These are phyloP conservation scores for Alternaria ventricosa DNA, from an alignment of 2,329 filamentous ascomycete species.

Conservation along the genomic window DNA sequence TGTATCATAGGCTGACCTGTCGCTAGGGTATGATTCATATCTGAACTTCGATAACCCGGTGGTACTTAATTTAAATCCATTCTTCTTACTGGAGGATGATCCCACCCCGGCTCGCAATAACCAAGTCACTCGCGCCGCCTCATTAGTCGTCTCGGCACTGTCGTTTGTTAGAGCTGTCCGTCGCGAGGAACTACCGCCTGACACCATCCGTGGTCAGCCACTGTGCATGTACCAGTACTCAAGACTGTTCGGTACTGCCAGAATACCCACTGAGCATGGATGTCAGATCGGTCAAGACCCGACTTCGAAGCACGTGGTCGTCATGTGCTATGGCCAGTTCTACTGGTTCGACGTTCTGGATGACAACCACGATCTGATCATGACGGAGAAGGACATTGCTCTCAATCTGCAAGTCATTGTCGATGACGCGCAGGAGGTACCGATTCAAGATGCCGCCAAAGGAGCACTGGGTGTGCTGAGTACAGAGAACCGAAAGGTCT, in stretches of 20 bases:
- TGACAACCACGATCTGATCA: slow-evolving; percentile 92
- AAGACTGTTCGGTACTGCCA: slow-evolving; percentile 89
- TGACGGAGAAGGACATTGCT: slow-evolving; percentile 92
- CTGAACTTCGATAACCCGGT: slow-evolving; percentile 98
- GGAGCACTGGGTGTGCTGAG: slow-evolving; percentile 90
- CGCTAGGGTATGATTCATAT: slow-evolving; percentile 94
- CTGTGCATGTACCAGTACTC: slow-evolving; percentile 99
- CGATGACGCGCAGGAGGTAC: slow-evolving; percentile 86
- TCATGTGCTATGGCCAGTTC: slow-evolving; percentile 92
- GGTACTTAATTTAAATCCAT: slow-evolving; percentile 95
- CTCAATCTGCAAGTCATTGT: slow-evolving; percentile 92
- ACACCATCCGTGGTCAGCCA: slow-evolving; percentile 81
- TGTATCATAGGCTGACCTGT: slow-evolving; percentile 28
- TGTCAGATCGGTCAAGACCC: slow-evolving; percentile 96
- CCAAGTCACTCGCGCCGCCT: slow-evolving; percentile 92
- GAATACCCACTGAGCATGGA: slow-evolving; percentile 91
- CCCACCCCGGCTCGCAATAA: slow-evolving; percentile 96
- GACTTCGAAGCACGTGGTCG: slow-evolving; percentile 89
- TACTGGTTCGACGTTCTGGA: slow-evolving; percentile 99
- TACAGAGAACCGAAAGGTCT: slow-evolving; percentile 94
- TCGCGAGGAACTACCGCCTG: slow-evolving; percentile 89
- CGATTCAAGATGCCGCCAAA: slow-evolving; percentile 95
- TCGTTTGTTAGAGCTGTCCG: slow-evolving; percentile 93
- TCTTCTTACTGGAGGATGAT: slow-evolving; percentile 96
- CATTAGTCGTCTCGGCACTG: slow-evolving; percentile 85